Percentiles rank a stretch among this genome's conserved stretches.
Evolutionary conservation across 192 early-diverging fungal species (phyloP).

Genomic region (Allomyces javanicus): DNA sequence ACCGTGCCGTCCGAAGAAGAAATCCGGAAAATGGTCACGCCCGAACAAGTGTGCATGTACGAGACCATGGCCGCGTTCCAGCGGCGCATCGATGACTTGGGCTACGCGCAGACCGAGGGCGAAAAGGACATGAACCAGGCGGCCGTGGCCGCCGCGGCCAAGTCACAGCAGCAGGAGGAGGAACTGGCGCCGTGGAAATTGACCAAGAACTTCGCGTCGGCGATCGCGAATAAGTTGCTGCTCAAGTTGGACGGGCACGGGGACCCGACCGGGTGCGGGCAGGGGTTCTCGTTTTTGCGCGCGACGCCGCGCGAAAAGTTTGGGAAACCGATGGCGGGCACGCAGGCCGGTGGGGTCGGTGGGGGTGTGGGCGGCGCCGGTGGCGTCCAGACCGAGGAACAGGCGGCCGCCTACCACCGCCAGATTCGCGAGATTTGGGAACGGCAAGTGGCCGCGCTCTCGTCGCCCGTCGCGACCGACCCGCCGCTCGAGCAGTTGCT

Average conservation of each 20-base stretch:
- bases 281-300: conserved; percentile 94
- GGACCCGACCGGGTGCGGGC: conserved; percentile 80
- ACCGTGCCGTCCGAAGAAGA: conserved; percentile 69
- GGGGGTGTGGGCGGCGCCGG: too few relatives aligned
- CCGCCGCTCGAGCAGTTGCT: not conserved
- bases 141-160: conserved; percentile 39
- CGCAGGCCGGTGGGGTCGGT: too few relatives aligned
- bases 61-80: conserved; percentile 87
- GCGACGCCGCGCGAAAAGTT: not conserved
- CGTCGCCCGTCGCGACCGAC: not conserved
- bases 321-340: too few relatives aligned
- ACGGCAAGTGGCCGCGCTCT: not conserved
- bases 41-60: conserved; percentile 85
- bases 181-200: conserved; percentile 87
- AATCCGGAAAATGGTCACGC: conserved; percentile 73
- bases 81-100: conserved; percentile 74
- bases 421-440: not conserved
- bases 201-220: conserved; percentile 87
- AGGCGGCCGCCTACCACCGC: not conserved
- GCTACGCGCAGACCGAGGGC: conserved; percentile 38
- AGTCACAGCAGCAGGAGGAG: conserved; percentile 67
- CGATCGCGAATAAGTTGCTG: conserved; percentile 84
- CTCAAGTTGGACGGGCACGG: conserved; percentile 86
- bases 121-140: conserved; percentile 48
- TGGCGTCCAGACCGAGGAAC: not conserved